Conservation (phyloP, 495 filamentous ascomycete genomes). For the Xylaria curta region DNA sequence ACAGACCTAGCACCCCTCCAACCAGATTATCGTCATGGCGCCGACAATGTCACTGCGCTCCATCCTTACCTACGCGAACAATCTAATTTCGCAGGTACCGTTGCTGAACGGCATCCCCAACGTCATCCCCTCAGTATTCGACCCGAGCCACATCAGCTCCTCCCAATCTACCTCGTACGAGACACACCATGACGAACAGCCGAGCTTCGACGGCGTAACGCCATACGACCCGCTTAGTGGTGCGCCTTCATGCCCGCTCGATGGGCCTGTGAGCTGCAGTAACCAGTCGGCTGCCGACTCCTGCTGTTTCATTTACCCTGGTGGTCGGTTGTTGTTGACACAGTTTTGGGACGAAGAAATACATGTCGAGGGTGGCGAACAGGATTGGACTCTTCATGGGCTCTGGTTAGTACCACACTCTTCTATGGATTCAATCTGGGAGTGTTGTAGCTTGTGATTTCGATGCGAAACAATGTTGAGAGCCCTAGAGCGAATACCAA, state of each 20-base stretch:
- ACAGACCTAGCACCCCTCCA: background rate
- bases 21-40: constrained; percentile 29
- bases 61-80: constrained; percentile 22
- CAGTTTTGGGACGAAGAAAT: constrained; percentile 87
- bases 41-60: constrained; percentile 33
- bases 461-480: background rate
- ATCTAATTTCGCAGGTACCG: constrained; percentile 39
- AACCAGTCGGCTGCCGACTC: constrained; percentile 58
- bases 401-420: constrained; percentile 60
- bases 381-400: constrained; percentile 90
- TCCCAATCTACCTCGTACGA: constrained; percentile 24
- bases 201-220: constrained; percentile 27
- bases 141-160: background rate
- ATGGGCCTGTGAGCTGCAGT: constrained; percentile 57
- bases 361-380: constrained; percentile 67
- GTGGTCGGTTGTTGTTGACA: constrained; percentile 78
- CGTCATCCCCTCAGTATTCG: constrained; percentile 18
- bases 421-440: background rate
- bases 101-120: constrained; percentile 30
- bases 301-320: constrained; percentile 85
- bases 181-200: constrained; percentile 8
- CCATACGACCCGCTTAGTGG: constrained; percentile 47
- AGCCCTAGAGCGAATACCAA: background rate
- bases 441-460: background rate
- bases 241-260: constrained; percentile 49